Base-by-base conservation (phyloP, 331 rosid species). In the Ulmus americana region DNA sequence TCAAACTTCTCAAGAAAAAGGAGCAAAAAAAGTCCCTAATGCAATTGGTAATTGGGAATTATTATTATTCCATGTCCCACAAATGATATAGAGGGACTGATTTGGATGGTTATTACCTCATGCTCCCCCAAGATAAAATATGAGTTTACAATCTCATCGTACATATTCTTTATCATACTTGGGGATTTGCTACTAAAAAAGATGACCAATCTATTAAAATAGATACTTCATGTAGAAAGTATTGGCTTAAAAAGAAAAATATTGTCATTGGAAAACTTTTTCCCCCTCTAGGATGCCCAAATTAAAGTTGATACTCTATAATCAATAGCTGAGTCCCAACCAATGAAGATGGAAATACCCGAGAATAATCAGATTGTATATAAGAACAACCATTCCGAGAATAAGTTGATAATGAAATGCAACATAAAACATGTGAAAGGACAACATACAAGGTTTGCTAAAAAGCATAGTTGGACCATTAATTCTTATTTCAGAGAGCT, bases 221-320 rank as follows among this genome's bases (percentile, higher is more conserved):
- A 40, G 22, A 10, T 38, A 46, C 58, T 35, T 63, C 20, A 47
- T 45, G 49, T 39, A 39, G 6, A 68, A 68, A 20, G 56, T 39
- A 45, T 35, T 44, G 5, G 13, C 45, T 56, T n/a, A 63, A 38
- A 46, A 42, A 18, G 49, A 13, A 40, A 20, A 41, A 65, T 2
- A 65, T 42, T 15, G 11, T 10, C 10, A 7, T 13, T 18, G 60
- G 69, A 54, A 64, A 50, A 12, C 48, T 14, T 50, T 39, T 18
- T 39, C 9, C 35, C 35, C 16, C 15, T 35, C 20, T 41, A 16
- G 11, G 0, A 47, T 59, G 11, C 55, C 59, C 14, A 47, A 59
- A 61, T 39, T 63, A 49, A 71, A 71, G 52, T 49, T 40, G 6
- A 51, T 16, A 50, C n/a, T 39, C 16, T 18, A 65, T 16, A 40